Evolutionary conservation across 1,284 basidiomycete species (phyloP), one percentile per base, ranked within the genome.

Genomic region (Leccinum solheimii): DNA sequence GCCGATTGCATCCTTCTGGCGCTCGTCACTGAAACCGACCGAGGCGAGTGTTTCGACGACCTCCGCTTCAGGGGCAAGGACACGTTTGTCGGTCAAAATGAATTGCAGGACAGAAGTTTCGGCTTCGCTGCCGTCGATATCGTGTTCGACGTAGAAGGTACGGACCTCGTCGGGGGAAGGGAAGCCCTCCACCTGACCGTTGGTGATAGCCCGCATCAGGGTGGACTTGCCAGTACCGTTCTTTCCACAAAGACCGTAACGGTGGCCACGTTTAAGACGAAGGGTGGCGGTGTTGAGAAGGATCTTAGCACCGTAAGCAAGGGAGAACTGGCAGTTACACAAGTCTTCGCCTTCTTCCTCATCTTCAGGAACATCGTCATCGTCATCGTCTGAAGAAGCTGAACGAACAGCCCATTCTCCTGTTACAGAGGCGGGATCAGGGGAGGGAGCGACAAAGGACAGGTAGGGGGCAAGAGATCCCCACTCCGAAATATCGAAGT

Each of bases 131-230:
- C 96, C 95, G 74, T 98, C 96, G 71, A 98, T 97, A 77, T 97
- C 95, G 85, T 98, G 95, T 85, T 97, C 95, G 75, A 98, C 96
- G 81, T 97, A 97, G 88, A 97, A 97, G 68, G 95, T 98, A 76
- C 95, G 93, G 77, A 98, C 95, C 75, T 94, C 91, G 66, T 95
- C 92, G 61, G 93, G 94, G 43, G 93, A 95, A 23, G 96, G 96
- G 90, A 98, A 98, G 70, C 96, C 95, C 77, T 98, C 96, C 71
- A 98, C 95, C 82, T 98, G 95, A 66, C 93, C 92, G 77, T 95
- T 95, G 80, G 90, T 93, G 77, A 95, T 95, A 72, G 94, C 95
- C 75, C 93, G 91, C 96, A 98, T 97, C 78, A 98, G 89, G 57
- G 95, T 98, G 19, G 96, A 98, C 86, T 98, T 98, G 73, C 95